Conservation (phyloP, 1,139 yeast genomes). For the Protomyces inouyei region DNA sequence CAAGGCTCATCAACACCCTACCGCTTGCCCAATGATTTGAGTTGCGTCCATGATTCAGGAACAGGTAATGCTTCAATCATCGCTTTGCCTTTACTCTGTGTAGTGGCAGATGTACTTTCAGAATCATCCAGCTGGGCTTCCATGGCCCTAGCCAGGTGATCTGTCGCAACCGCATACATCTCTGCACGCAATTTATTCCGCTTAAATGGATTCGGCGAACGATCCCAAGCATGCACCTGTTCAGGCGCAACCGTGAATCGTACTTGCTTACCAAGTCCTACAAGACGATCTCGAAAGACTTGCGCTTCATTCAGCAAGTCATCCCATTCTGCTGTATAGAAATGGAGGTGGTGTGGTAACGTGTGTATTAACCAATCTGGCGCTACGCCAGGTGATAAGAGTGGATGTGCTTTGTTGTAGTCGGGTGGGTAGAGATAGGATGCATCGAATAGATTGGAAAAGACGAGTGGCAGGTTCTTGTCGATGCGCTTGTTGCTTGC, state of each 20-base stretch:
- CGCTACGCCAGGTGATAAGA: slow-evolving; percentile 2
- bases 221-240: slow-evolving; percentile 16
- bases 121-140: neutral
- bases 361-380: neutral
- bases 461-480: neutral
- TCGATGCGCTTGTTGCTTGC: slow-evolving; percentile 4
- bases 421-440: neutral
- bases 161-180: neutral
- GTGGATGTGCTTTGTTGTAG: neutral
- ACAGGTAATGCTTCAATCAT: neutral
- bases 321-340: slow-evolving; percentile 16
- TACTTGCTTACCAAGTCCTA: neutral
- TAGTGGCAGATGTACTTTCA: neutral
- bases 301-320: slow-evolving; percentile 2
- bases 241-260: neutral
- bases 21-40: neutral
- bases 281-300: slow-evolving; percentile 1
- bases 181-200: neutral
- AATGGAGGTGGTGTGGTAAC: neutral
- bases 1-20: too few species aligned
- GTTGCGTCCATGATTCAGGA: neutral
- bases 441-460: slow-evolving; percentile 2
- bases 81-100: neutral
- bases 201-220: slow-evolving; percentile 1
- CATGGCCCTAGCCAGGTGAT: neutral